Evolutionary conservation across 495 filamentous ascomycete species (phyloP), one percentile per base, ranked within the genome.

Genomic region (Penicillium bialowiezense): DNA sequence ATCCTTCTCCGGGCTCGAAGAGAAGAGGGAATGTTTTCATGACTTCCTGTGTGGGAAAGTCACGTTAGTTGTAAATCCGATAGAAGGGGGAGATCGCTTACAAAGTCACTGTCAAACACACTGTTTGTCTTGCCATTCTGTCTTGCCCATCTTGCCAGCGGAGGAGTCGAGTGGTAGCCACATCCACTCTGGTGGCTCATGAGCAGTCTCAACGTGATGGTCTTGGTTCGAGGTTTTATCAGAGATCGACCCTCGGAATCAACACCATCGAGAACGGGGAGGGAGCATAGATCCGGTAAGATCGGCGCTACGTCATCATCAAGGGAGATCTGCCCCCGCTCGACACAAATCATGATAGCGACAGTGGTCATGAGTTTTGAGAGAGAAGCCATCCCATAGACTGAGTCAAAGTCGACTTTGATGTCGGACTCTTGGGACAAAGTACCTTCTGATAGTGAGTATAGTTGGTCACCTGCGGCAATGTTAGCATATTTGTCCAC

Each of bases 1-100:
- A 80, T 20, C 52, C 55, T 15, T 62, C 62, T 3, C 74, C 76
- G 2, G 74, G 75, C 33, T 75, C 67, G 49, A 67, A 73, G 12
- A 66, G 13, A 9, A 77, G 63, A 4, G 74, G 72, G 14, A 34
- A 52, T 12, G 39, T 41, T 8, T 26, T 41, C 39, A 39, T 39
- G 19, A 24, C 20, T 39, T 39, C 37, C 37, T 39, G 37, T 23
- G 18, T 10, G 37, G 9, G 9, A 9, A 9, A 9, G 5, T 9
- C 14, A 13, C n/a, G 19, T 39, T 24, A 39, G 13, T 21, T 39
- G 18, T 20, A 23, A 12, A 15, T 23, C 37, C 13, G 20, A 12
- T n/a, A 2, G 19, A 21, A 23, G 12, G 14, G 9, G 9, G 24
- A 28, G 24, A 9, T 5, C 24, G 4, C 20, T 8, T 14, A 39